Percentiles rank a stretch among this genome's conserved stretches.
These are phyloP conservation scores for Henningerozyma blattae DNA, from an alignment of 805 yeast species.

Conservation along the genomic window DNA sequence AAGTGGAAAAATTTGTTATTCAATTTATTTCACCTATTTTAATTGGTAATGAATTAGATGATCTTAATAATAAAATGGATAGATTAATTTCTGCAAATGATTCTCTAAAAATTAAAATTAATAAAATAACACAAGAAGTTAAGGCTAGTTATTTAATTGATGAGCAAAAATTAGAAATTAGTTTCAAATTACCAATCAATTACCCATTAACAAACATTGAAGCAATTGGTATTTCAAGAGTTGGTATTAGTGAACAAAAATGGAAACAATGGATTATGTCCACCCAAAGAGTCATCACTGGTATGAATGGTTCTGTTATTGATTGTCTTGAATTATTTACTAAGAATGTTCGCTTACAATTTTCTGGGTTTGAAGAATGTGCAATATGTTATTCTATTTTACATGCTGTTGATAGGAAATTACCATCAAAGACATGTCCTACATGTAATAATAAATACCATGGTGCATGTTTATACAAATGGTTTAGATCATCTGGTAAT, in stretches of 20 bases:
- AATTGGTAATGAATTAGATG: slow-evolving; percentile 42
- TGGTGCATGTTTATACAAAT: slow-evolving; percentile 87
- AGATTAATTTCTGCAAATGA: slow-evolving; percentile 25
- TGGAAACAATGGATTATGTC: slow-evolving; percentile 95
- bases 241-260: slow-evolving; percentile 83
- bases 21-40: slow-evolving; percentile 53
- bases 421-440: slow-evolving; percentile 79
- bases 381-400: slow-evolving; percentile 91
- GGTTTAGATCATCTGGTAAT: slow-evolving; percentile 92
- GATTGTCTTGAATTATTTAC: slow-evolving; percentile 30
- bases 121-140: slow-evolving; percentile 51
- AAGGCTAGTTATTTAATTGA: slow-evolving; percentile 67
- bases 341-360: slow-evolving; percentile 69
- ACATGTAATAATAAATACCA: slow-evolving; percentile 93
- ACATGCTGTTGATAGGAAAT: slow-evolving; percentile 73
- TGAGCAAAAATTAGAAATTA: slow-evolving; percentile 76
- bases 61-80: slow-evolving; percentile 33
- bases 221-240: slow-evolving; percentile 65
- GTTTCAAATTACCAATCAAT: slow-evolving; percentile 55
- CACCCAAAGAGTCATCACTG: slow-evolving; percentile 68
- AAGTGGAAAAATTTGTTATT: slow-evolving; percentile 51
- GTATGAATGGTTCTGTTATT: slow-evolving; percentile 54
- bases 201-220: slow-evolving; percentile 70
- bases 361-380: slow-evolving; percentile 92
- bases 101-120: slow-evolving; percentile 45